phyloP scores from a whole-genome alignment of 129 eudicot genomes.

The Rutidosis leptorrhynchoides region DNA sequence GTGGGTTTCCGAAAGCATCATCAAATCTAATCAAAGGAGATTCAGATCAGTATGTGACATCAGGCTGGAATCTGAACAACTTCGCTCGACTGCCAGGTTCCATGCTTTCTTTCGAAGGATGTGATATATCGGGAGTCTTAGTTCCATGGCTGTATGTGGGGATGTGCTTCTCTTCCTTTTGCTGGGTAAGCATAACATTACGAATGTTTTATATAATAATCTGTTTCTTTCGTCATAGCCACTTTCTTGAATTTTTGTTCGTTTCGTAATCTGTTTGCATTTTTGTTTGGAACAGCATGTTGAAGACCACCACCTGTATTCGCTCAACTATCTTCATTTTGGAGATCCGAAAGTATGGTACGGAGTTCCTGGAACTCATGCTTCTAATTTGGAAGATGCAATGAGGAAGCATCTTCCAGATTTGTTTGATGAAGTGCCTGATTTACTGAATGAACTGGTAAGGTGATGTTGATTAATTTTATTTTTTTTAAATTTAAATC shows the following conservation, averaged over 20 bases:
- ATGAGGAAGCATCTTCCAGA: constrained; percentile 82
- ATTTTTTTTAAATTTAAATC: no score
- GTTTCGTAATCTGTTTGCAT: no score
- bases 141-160: constrained; percentile 90
- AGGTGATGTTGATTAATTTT: no score
- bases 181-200: constrained; percentile 64
- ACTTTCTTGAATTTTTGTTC: no score
- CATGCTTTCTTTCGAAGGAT: constrained; percentile 54
- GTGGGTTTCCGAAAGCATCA: constrained; percentile 60
- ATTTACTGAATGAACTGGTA: constrained; percentile 65
- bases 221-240: no score
- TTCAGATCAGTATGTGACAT: constrained; percentile 42
- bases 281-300: constrained; percentile 71
- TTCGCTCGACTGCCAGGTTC: constrained; percentile 65
- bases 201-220: no score
- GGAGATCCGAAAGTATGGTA: constrained; percentile 87
- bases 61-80: constrained; percentile 79
- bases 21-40: constrained; percentile 21
- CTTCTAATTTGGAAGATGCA: constrained; percentile 57
- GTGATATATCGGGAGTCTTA: constrained; percentile 71
- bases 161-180: constrained; percentile 90
- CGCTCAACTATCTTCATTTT: constrained; percentile 71
- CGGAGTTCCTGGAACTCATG: constrained; percentile 75
- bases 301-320: constrained; percentile 85
- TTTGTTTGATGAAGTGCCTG: constrained; percentile 69